Conservation (phyloP, 1,139 yeast species). For the Taphrina pruni region DNA sequence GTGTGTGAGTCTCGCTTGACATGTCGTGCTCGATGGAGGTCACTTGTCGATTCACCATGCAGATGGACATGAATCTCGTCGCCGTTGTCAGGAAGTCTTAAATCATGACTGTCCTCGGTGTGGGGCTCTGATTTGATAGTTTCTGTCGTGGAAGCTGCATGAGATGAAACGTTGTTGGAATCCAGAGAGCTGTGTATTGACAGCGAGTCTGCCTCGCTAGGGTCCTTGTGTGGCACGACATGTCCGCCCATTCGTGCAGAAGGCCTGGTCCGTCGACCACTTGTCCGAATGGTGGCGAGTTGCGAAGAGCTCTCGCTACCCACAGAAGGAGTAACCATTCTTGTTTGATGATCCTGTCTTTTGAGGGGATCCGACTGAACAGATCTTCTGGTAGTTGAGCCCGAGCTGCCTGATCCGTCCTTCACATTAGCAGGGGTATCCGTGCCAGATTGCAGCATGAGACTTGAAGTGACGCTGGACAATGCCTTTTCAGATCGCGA, state of each 20-base stretch:
- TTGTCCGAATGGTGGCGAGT: not conserved
- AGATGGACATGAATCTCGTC: not conserved
- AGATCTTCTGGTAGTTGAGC: not conserved
- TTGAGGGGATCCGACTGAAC: not conserved
- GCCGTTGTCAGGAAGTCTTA: not conserved
- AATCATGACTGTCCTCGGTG: not conserved
- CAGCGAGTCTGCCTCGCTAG: conserved; percentile 17
- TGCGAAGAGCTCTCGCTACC: not conserved
- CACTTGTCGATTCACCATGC: not conserved
- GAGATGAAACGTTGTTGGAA: not conserved
- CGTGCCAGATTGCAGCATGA: not conserved
- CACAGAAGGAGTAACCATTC: not conserved
- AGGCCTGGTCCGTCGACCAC: conserved; percentile 8
- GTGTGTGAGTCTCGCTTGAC: not conserved
- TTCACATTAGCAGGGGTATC: not conserved
- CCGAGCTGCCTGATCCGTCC: not conserved
- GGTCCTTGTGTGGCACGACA: conserved; percentile 6
- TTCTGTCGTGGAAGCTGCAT: not conserved
- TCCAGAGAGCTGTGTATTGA: conserved; percentile 12
- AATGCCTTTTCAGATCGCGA: not conserved
- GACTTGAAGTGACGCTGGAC: not conserved
- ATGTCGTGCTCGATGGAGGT: not conserved
- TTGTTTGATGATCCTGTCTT: not conserved
- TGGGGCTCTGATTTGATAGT: not conserved
- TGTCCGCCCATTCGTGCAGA: not conserved